These are phyloP conservation scores for Colletotrichum noveboracense DNA, from an alignment of 2,329 filamentous ascomycete species.

Conservation along the genomic window DNA sequence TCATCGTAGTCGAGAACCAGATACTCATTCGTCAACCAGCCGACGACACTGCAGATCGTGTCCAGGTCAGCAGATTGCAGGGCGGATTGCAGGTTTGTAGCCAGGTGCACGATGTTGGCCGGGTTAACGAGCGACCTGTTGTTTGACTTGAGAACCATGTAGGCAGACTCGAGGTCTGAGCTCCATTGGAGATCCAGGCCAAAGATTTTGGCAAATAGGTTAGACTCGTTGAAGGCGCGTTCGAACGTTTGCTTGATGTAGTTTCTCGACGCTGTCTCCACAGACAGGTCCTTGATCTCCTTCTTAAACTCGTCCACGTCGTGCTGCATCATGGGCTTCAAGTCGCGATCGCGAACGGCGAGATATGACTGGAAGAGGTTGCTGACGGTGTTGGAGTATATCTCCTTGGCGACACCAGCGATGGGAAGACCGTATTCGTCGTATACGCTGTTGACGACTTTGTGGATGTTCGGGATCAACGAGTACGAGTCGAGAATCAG, in stretches of 20 bases:
- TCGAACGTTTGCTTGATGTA: slow-evolving; percentile 67
- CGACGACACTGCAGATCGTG: slow-evolving; percentile 59
- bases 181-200: slow-evolving; percentile 60
- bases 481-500: slow-evolving; percentile 62
- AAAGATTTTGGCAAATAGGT: slow-evolving; percentile 61
- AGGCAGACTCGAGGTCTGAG: slow-evolving; percentile 53
- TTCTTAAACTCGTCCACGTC: slow-evolving; percentile 60
- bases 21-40: slow-evolving; percentile 65
- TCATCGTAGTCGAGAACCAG: slow-evolving; percentile 61
- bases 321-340: slow-evolving; percentile 57
- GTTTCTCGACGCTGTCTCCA: slow-evolving; percentile 62
- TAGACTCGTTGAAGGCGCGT: slow-evolving; percentile 59
- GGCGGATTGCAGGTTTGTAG: slow-evolving; percentile 52
- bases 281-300: slow-evolving; percentile 52
- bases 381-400: slow-evolving; percentile 58
- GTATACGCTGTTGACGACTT: slow-evolving; percentile 56
- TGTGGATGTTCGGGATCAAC: slow-evolving; percentile 61
- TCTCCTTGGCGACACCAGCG: slow-evolving; percentile 49
- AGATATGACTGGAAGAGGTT: slow-evolving; percentile 62
- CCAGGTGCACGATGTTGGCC: slow-evolving; percentile 59
- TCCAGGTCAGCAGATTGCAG: slow-evolving; percentile 53
- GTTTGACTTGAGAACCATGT: slow-evolving; percentile 52
- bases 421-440: slow-evolving; percentile 54
- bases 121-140: slow-evolving; percentile 58
- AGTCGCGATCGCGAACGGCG: slow-evolving; percentile 56